A percentile compares a stretch with the other conserved stretches of the same genome.
Evolutionary conservation across 495 filamentous ascomycete species (phyloP).

Genomic region (Aspergillus leporis): DNA sequence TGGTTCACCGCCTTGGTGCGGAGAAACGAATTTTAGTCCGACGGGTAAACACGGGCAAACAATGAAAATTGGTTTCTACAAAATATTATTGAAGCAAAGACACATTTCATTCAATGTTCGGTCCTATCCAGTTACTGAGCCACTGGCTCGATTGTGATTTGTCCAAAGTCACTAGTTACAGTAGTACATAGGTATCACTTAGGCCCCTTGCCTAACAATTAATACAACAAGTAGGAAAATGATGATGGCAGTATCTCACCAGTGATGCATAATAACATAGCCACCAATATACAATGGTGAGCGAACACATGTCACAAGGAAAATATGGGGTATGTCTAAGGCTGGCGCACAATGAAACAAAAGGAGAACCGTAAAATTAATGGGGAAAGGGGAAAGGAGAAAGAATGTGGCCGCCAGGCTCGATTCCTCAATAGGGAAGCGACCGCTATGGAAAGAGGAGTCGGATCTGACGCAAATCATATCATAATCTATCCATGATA

Average conservation of each 20-base stretch:
- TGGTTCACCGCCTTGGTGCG: conserved; percentile 9
- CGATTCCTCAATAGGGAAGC: neutral
- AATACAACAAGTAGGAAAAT: conserved; percentile 28
- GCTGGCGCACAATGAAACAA: conserved; percentile 18
- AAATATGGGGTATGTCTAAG: conserved; percentile 25
- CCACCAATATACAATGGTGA: conserved; percentile 4
- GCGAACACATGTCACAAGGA: conserved; percentile 14
- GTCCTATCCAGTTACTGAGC: neutral
- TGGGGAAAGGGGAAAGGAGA: conserved; percentile 4
- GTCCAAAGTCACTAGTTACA: conserved; percentile 22
- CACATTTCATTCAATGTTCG: neutral
- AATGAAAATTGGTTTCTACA: no score
- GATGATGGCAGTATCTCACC: neutral
- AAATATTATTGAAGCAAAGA: no score
- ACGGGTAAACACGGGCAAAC: neutral
- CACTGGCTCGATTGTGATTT: conserved; percentile 9
- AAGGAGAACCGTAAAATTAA: conserved; percentile 19
- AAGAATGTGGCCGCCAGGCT: neutral
- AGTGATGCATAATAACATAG: conserved; percentile 7
- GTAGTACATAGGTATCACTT: conserved; percentile 40
- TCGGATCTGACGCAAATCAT: neutral
- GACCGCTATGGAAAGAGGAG: neutral
- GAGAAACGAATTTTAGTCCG: neutral
- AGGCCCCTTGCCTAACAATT: conserved; percentile 16
- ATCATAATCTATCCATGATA: neutral